These are phyloP conservation scores for Colletotrichum sp. DNA, from an alignment of 2,329 filamentous ascomycete genomes.

Conservation along the genomic window DNA sequence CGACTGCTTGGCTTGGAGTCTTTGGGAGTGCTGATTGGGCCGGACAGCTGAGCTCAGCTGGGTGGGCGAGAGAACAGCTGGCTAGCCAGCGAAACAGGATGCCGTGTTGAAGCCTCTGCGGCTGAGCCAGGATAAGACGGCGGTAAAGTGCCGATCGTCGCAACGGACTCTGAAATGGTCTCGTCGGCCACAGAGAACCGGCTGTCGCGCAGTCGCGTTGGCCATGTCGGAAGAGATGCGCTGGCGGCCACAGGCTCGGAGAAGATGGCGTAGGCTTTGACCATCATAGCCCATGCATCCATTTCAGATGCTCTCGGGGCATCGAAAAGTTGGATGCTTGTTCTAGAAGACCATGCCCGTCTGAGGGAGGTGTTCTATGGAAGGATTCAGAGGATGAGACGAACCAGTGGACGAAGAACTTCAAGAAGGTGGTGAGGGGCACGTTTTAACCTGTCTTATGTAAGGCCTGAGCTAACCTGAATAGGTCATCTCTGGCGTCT, in stretches of 20 bases:
- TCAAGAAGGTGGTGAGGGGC: neutral
- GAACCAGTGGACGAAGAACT: neutral
- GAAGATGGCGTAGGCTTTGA: neutral
- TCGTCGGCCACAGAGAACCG: neutral
- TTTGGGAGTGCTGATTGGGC: neutral
- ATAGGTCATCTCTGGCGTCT: accelerated
- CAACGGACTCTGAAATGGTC: neutral
- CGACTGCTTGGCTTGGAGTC: neutral
- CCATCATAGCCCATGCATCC: neutral
- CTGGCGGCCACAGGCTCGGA: accelerated
- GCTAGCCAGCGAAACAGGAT: neutral
- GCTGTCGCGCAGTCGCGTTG: neutral
- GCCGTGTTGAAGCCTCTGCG: neutral
- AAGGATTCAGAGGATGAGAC: neutral
- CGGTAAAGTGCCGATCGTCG: neutral
- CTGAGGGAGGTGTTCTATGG: neutral
- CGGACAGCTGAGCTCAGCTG: neutral
- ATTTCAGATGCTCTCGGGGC: neutral
- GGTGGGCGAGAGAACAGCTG: neutral
- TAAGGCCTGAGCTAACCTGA: neutral
- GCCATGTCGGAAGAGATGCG: neutral
- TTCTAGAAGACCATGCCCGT: neutral
- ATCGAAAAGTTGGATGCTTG: neutral
- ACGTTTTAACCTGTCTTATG: neutral
- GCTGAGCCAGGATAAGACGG: neutral